Conservation (phyloP, 2,329 filamentous ascomycete species). For the Hymenoscyphus repandus region DNA sequence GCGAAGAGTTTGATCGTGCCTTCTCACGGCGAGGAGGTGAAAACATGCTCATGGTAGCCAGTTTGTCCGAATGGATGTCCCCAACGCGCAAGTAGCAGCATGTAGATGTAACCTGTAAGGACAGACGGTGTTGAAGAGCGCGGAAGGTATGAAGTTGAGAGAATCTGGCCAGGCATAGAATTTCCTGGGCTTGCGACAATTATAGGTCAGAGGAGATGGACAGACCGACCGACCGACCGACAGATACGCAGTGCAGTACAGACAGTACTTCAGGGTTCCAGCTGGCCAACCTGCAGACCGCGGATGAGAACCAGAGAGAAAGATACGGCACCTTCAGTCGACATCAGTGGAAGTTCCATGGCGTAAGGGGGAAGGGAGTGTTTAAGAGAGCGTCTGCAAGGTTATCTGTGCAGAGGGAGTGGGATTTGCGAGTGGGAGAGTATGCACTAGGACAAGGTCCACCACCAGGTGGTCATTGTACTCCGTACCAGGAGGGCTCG, state of each 20-base stretch:
- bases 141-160: neutral
- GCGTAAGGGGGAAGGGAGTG: neutral
- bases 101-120: conserved; percentile 16
- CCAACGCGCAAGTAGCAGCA: conserved; percentile 22
- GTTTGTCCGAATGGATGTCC: conserved; percentile 20
- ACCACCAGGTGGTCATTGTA: neutral
- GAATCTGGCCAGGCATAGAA: conserved; percentile 1
- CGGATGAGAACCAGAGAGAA: neutral
- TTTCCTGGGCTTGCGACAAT: neutral
- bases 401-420: neutral
- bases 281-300: neutral
- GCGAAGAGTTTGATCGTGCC: conserved; percentile 37
- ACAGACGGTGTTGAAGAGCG: conserved; percentile 5
- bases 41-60: conserved; percentile 23
- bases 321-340: neutral
- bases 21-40: conserved; percentile 28
- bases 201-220: neutral
- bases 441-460: neutral
- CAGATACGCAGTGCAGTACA: neutral
- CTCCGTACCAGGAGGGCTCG: neutral
- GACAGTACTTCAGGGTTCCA: neutral
- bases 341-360: neutral
- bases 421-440: neutral
- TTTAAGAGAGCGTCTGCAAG: no score
- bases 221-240: neutral